Evolutionary conservation across 1,139 yeast species (phyloP), one percentile per base, ranked within the genome.

Genomic region (Meyerozyma guilliermondii): DNA sequence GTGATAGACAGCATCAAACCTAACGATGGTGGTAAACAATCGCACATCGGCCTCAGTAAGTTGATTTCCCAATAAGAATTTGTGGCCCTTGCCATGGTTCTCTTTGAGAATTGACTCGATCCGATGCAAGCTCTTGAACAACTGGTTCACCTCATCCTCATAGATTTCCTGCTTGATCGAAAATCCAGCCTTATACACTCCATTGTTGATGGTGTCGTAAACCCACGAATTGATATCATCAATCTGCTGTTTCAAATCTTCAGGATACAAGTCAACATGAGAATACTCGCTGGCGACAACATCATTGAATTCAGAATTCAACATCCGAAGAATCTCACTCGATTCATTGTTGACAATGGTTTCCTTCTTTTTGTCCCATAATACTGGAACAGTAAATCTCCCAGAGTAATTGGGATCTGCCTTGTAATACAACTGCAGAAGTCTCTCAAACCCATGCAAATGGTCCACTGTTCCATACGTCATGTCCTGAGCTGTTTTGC

Each of bases 161-260:
- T 92, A 92, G 20, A 85, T 88, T 46, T 83, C 89, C 59, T 88
- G 95, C 44, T 76, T 76, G 17, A 91, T 81, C 6, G 97, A 89
- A 64, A 91, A 92, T 0, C 98, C 98, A 2, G 95, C 53, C 68
- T 89, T 92, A 73, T 92, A 92, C 28, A 92, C 98, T 34, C 97
- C 98, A 60, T 88, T 89, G 71, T 89, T 91, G 62, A 92, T 84
- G 54, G 75, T 78, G 56, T 85, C 84, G 61, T 91, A 91, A 39
- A 87, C 76, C 94, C 95, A 86, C n/a, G 69, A 75, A 58, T 91
- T 89, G 52, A 87, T 58, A 43, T 79, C 88, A 54, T 91, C 95
- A 55, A 91, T 87, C 49, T 80, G 62, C 1, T 60, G 43, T 47
- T 70, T 71, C 47, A 80, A 65, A 2, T 61, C 59, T 16, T 64